Conservation (phyloP, 257 asterid species). For the Fraxinus anomala region DNA sequence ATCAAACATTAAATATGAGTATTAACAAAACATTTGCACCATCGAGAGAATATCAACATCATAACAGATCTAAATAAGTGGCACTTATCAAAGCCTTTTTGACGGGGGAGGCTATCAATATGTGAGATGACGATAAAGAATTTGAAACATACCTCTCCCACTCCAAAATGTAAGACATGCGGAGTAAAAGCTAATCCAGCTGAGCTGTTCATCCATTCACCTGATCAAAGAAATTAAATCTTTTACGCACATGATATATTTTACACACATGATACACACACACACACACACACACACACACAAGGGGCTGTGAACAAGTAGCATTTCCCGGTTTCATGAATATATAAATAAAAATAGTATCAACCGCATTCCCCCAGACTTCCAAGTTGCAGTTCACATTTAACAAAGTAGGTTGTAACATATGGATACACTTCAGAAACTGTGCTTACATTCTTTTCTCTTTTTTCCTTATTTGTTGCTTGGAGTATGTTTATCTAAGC, state of each 20-base stretch:
- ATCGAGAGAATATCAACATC: background rate
- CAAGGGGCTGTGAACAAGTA: too few relatives aligned
- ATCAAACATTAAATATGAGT: too few relatives aligned
- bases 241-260: background rate
- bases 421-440: too few relatives aligned
- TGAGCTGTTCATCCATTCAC: constrained; percentile 98
- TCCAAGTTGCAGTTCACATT: too few relatives aligned
- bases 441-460: too few relatives aligned
- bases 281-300: background rate
- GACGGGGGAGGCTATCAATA: background rate
- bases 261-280: too few relatives aligned
- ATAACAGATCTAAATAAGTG: background rate
- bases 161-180: constrained; percentile 65
- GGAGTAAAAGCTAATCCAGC: constrained; percentile 98
- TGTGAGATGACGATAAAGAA: background rate
- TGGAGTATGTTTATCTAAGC: too few relatives aligned
- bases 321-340: constrained; percentile 6
- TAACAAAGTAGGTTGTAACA: too few relatives aligned
- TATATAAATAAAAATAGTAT: too few relatives aligned
- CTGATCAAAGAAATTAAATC: constrained; percentile 37
- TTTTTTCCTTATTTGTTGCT: too few relatives aligned
- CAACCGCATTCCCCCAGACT: too few relatives aligned
- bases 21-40: background rate
- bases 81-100: background rate
- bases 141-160: constrained; percentile 70